Base-by-base conservation (phyloP, 495 filamentous ascomycete species). In the Chlorociboria aeruginascens region DNA sequence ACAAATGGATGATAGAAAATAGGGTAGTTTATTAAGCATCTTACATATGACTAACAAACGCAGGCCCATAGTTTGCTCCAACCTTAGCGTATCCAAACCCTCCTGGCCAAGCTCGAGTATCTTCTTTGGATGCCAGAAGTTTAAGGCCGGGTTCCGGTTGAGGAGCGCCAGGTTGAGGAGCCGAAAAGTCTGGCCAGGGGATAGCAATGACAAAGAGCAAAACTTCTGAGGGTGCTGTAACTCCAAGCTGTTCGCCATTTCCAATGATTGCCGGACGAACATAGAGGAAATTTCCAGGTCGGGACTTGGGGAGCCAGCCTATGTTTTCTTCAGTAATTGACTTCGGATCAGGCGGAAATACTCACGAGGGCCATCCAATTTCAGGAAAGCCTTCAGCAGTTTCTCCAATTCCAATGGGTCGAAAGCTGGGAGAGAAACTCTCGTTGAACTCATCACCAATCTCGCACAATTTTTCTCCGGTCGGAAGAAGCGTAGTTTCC, bases 41-140 rank as follows among this genome's bases (percentile, higher is more conserved):
- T 25, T 25, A 25, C 49, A 52, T 69, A 14, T 61, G 56, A 3
- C 85, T 79, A 35, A 84, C 70, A 36, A 95, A 70, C 13, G 74
- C 76, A 8, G 89, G 89, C 0, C 88, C 89, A 62, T 95, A 94
- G 69, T 95, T 95, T 28, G 89, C 89, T 42, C 86, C 88, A 8
- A 95, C 78, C 67, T 95, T 95, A 40, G 86, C 86, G 54, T 82
- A 86, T 0, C 89, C 89, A 61, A 92, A 92, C n/a, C 89, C 89
- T 40, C 89, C 89, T 16, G 88, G 89, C 89, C 89, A 95, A 8
- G 89, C 89, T 43, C 89, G 80, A 62, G 77, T 82, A 61, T 90
- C 82, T 40, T 87, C 79, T 38, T 71, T 67, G 32, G 78, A 84
- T 4, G 86, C 87, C 53, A 89, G 80, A 32, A 95, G 78, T 55